These are phyloP conservation scores for Paragyromitra xinjiangensis DNA, from an alignment of 495 filamentous ascomycete species.

Conservation along the genomic window DNA sequence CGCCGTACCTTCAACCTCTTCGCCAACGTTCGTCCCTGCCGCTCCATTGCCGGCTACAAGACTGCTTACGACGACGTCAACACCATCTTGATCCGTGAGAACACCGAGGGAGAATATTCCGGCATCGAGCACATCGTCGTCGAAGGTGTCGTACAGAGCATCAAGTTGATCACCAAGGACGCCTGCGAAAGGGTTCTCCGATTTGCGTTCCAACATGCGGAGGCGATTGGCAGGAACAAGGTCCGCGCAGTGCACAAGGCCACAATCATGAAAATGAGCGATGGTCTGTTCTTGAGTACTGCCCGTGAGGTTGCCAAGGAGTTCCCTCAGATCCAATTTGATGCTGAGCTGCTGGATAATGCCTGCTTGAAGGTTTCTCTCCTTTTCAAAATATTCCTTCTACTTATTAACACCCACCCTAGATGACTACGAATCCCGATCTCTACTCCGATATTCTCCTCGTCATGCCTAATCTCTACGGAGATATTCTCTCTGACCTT, in stretches of 20 bases:
- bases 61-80: slow-evolving; percentile 98
- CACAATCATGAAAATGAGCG: slow-evolving; percentile 99
- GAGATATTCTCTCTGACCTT: slow-evolving; percentile 99
- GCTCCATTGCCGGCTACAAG: slow-evolving; percentile 95
- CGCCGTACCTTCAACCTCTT: slow-evolving; percentile 99
- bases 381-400: too few relatives aligned
- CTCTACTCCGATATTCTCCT: slow-evolving; percentile 99
- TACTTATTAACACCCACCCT: background rate
- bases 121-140: slow-evolving; percentile 99
- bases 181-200: slow-evolving; percentile 93
- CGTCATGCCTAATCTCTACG: slow-evolving; percentile 99
- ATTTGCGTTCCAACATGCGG: slow-evolving; percentile 97
- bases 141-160: slow-evolving; percentile 96
- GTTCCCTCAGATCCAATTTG: slow-evolving; percentile 92
- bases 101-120: slow-evolving; percentile 99
- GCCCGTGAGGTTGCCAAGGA: slow-evolving; percentile 88
- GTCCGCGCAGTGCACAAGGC: slow-evolving; percentile 98
- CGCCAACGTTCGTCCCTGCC: slow-evolving; percentile 97
- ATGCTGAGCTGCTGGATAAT: slow-evolving; percentile 97
- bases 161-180: slow-evolving; percentile 96
- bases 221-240: slow-evolving; percentile 89
- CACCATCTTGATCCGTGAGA: slow-evolving; percentile 97
- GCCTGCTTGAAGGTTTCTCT: slow-evolving; percentile 78
- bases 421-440: slow-evolving; percentile 64
- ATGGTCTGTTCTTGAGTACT: slow-evolving; percentile 92